Base-by-base conservation (phyloP, 805 yeast genomes). In the Nakazawaea pomicola region DNA sequence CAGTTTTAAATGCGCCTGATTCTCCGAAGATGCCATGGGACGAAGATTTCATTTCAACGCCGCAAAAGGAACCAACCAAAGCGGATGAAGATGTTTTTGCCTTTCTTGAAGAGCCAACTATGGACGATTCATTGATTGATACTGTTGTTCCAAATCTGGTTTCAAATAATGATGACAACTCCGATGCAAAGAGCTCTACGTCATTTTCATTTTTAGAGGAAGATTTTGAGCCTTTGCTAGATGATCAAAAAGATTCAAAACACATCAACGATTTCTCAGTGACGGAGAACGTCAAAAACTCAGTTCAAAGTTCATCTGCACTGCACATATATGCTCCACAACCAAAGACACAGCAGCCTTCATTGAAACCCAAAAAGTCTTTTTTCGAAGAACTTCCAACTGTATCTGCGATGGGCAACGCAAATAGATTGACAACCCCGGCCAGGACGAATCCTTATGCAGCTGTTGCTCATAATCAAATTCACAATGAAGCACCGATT, bases 201-300 rank as follows among this genome's bases (percentile, higher is more conserved):
- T 40, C 43, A 10, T 40, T 40, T 20, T 34, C 43, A 6, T 40
- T 40, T 19, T 36, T 40, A n/a, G 43, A 40, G 14, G 43, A 40
- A 6, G 43, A 39, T 5, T 39, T 39, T 28, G 43, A 33, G 17
- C 39, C 43, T 6, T 33, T 39, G 10, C 25, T 33, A 14, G 43
- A 39, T 24, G 38, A 39, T 11, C n/a, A n/a, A n/a, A n/a, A n/a
- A n/a, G n/a, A n/a, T n/a, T n/a, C n/a, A n/a, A n/a, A n/a, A n/a
- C n/a, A n/a, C n/a, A n/a, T n/a, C n/a, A n/a, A n/a, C n/a, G n/a
- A 25, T 6, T 7, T 12, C 39, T n/a, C 27, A 11, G 28, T 11
- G 6, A 11, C 6, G 10, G 27, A 11, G 27, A 23, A 23, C 27
- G 11, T 24, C n/a, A n/a, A n/a, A n/a, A n/a, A n/a, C n/a, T n/a